phyloP scores from a whole-genome alignment of 208 protist species.

The Trypanosoma vivax region DNA sequence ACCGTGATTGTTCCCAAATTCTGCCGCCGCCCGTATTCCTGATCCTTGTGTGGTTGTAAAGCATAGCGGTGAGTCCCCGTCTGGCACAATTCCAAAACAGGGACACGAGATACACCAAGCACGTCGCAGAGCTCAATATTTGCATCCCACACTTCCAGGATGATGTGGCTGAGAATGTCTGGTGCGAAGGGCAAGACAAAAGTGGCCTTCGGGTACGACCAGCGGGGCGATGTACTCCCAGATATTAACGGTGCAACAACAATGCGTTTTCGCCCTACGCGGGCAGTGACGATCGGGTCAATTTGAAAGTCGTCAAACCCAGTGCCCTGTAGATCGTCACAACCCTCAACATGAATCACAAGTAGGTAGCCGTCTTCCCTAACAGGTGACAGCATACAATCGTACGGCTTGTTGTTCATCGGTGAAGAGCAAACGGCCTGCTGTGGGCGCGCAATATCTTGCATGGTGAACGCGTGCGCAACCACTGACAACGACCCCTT shows the following conservation, averaged over 20 bases:
- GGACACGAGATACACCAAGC: constrained; percentile 56
- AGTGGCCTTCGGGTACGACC: constrained; percentile 28
- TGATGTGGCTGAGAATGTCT: constrained; percentile 23
- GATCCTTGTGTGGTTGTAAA: constrained; percentile 24
- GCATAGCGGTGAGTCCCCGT: constrained; percentile 34
- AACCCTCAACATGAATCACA: constrained; percentile 50
- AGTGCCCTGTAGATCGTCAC: constrained; percentile 39
- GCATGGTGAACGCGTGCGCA: constrained; percentile 27
- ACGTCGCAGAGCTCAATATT: constrained; percentile 61
- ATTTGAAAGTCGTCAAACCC: constrained; percentile 45
- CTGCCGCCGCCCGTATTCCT: constrained; percentile 17
- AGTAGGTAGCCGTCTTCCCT: constrained; percentile 28
- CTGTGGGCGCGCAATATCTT: constrained; percentile 22
- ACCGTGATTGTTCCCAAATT: constrained; percentile 22
- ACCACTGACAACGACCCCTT: constrained; percentile 18
- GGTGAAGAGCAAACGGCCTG: constrained; percentile 6
- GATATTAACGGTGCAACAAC: constrained; percentile 42
- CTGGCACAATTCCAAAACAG: constrained; percentile 45
- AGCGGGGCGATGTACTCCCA: constrained; percentile 39
- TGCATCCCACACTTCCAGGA: constrained; percentile 61
- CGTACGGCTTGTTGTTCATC: not conserved
- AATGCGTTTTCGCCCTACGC: constrained; percentile 25
- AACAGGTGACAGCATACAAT: no score
- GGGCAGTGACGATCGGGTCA: constrained; percentile 44
- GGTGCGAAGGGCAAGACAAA: constrained; percentile 50